Conservation (phyloP, 495 filamentous ascomycete species). For the Hypoxylon cercidicola region DNA sequence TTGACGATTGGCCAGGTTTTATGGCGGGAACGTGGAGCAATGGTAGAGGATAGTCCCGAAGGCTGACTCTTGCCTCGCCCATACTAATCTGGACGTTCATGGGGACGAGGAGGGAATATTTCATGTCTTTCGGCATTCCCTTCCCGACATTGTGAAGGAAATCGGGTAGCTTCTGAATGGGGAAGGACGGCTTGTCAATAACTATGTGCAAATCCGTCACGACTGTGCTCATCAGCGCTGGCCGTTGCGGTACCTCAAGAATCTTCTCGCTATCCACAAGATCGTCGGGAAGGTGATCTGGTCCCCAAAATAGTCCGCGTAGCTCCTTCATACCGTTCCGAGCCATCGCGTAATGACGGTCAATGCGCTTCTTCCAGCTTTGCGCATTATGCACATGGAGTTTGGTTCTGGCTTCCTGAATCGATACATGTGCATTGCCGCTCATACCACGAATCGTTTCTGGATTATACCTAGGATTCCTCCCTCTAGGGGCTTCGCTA, state of each 20-base stretch:
- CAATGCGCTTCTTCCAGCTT: conserved; percentile 93
- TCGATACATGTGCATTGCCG: conserved; percentile 72
- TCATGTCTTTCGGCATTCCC: conserved; percentile 90
- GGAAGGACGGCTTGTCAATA: conserved; percentile 94
- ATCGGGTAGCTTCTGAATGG: conserved; percentile 77
- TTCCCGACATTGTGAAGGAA: conserved; percentile 92
- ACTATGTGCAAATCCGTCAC: conserved; percentile 87
- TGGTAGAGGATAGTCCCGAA: conserved; percentile 94
- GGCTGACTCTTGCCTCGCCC: conserved; percentile 84
- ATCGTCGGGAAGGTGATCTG: conserved; percentile 82
- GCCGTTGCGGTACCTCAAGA: conserved; percentile 85
- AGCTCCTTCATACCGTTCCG: conserved; percentile 80
- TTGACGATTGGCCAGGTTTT: conserved; percentile 79
- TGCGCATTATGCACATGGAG: conserved; percentile 84
- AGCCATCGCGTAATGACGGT: conserved; percentile 74
- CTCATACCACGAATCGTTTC: conserved; percentile 76
- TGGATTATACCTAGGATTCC: conserved; percentile 73
- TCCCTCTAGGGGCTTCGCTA: conserved; percentile 48
- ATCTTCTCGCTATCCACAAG: conserved; percentile 85
- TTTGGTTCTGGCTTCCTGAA: conserved; percentile 76
- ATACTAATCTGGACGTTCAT: conserved; percentile 90
- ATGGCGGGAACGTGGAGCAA: conserved; percentile 89
- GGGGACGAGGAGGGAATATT: conserved; percentile 88
- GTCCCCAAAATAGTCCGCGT: conserved; percentile 81
- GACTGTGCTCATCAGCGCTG: conserved; percentile 80